Conservation (phyloP, 176 grass and related monocot species). For the Zea mays region DNA sequence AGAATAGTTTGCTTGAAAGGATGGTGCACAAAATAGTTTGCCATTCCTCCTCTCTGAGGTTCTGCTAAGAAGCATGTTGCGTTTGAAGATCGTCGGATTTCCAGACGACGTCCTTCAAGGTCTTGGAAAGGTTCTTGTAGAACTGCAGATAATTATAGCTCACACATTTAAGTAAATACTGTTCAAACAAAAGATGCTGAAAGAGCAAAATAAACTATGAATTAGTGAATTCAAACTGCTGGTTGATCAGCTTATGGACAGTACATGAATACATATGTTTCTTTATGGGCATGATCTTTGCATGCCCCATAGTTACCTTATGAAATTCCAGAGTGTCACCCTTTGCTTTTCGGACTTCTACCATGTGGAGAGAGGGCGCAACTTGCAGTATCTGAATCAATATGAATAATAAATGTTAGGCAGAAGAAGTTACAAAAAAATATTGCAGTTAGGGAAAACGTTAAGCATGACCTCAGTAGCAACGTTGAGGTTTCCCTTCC, state of each 20-base stretch:
- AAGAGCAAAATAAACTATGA: neutral
- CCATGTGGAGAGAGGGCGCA: conserved; percentile 90
- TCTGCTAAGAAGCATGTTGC: conserved; percentile 28
- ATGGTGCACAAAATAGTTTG: conserved; percentile 38
- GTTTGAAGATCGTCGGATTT: conserved; percentile 64
- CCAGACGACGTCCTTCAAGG: conserved; percentile 87
- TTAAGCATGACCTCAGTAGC: conserved; percentile 64
- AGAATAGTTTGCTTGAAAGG: conserved; percentile 28
- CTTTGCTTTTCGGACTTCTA: conserved; percentile 89
- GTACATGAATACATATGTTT: neutral
- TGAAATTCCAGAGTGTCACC: conserved; percentile 96
- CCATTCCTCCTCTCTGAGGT: conserved; percentile 26
- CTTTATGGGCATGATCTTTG: neutral
- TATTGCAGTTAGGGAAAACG: conserved; percentile 2
- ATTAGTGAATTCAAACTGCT: conserved; percentile 20
- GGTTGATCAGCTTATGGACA: neutral
- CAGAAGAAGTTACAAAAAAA: neutral
- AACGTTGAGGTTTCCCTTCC: conserved; percentile 96
- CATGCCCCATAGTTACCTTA: conserved; percentile 53
- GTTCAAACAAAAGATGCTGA: neutral
- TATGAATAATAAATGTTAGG: conserved; percentile 24
- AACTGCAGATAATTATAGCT: conserved; percentile 51
- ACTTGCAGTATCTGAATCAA: conserved; percentile 83
- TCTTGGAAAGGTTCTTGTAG: conserved; percentile 77
- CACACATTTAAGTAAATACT: conserved; percentile 24